Percentiles rank a stretch among this genome's conserved stretches.
Evolutionary conservation across 768 basidiomycete species (phyloP).

Genomic region (Ephemerocybe angulata): DNA sequence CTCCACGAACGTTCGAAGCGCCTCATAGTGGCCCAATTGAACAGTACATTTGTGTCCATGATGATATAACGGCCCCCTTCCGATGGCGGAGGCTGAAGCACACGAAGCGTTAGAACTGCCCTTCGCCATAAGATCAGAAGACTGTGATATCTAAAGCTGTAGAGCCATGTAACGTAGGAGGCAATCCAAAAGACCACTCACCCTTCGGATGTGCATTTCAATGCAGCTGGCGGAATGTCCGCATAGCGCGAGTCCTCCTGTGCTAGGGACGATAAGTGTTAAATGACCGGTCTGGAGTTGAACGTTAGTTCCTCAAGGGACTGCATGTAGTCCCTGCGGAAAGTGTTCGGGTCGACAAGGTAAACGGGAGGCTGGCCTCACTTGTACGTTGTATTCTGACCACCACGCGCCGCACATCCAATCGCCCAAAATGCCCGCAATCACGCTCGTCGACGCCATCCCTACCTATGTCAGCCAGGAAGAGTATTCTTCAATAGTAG

Average conservation of each 20-base stretch:
- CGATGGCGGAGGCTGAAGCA: slow-evolving; percentile 36
- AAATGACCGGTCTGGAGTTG: slow-evolving; percentile 94
- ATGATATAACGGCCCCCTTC: slow-evolving; percentile 51
- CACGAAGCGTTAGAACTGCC: not conserved
- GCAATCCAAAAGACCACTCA: slow-evolving; percentile 50
- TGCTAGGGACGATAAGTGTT: slow-evolving; percentile 87
- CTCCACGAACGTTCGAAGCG: slow-evolving; percentile 59
- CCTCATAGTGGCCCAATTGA: slow-evolving; percentile 56
- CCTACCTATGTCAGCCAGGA: slow-evolving; percentile 47
- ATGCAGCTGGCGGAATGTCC: slow-evolving; percentile 75
- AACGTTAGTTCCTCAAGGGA: slow-evolving; percentile 81
- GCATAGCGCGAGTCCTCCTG: slow-evolving; percentile 80
- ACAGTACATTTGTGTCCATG: slow-evolving; percentile 76
- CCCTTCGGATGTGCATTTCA: slow-evolving; percentile 80
- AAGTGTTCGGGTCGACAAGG: slow-evolving; percentile 26
- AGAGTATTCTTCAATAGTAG: slow-evolving; percentile 62
- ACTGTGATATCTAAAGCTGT: slow-evolving; percentile 22
- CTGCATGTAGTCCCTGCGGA: slow-evolving; percentile 67
- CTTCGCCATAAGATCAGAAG: not conserved
- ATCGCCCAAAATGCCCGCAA: slow-evolving; percentile 32
- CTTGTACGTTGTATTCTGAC: not conserved
- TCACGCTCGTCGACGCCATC: slow-evolving; percentile 32
- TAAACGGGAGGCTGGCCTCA: slow-evolving; percentile 28
- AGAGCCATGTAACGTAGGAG: slow-evolving; percentile 2
- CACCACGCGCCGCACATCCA: not conserved